Conservation (phyloP, 2,329 filamentous ascomycete species). For the Zasmidium cellare region DNA sequence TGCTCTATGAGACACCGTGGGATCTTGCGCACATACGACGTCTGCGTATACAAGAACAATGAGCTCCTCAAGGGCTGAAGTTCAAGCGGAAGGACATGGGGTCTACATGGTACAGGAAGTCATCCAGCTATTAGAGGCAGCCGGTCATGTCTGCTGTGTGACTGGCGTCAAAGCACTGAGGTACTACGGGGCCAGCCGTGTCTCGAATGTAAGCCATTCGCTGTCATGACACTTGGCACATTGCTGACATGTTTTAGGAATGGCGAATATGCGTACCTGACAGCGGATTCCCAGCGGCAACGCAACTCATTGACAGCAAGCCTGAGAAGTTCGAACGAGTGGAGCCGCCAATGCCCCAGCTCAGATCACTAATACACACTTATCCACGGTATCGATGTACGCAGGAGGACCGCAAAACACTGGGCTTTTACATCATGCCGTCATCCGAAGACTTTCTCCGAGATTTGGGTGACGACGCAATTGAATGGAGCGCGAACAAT, state of each 20-base stretch:
- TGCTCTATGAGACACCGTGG: no score
- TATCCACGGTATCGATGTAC: conserved; percentile 1
- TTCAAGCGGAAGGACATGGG: background rate
- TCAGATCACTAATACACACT: background rate
- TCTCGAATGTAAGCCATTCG: background rate
- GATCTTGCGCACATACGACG: no score
- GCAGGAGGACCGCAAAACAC: background rate
- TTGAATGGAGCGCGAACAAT: background rate
- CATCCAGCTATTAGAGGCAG: background rate
- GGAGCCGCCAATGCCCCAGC: background rate
- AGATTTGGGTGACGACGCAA: background rate
- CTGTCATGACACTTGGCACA: background rate
- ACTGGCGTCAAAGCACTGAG: background rate
- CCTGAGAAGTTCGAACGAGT: background rate
- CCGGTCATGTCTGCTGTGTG: background rate
- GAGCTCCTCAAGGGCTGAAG: background rate
- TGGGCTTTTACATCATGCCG: conserved; percentile 1
- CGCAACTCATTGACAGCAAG: background rate
- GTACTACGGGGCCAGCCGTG: background rate
- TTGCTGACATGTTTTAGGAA: background rate
- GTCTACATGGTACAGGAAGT: conserved; percentile 4
- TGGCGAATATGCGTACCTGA: background rate
- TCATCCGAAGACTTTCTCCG: background rate
- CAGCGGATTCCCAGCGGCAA: background rate
- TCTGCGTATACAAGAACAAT: background rate